Conservation (phyloP, 1,284 basidiomycete genomes). For the Flammula alnicola region DNA sequence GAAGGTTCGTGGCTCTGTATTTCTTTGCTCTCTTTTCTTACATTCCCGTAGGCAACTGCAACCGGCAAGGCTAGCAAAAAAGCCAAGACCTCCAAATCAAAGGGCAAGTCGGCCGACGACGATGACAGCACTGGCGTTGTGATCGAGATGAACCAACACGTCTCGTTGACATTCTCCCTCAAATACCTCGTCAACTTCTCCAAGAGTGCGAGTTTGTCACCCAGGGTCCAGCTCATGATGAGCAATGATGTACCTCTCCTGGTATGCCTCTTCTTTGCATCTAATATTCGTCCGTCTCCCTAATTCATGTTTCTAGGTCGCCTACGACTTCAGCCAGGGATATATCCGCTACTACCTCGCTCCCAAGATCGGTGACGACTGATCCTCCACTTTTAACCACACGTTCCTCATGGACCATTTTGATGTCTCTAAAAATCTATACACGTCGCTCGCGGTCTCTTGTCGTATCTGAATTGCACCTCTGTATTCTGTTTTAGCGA, state of each 20-base stretch:
- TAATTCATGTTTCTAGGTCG: conserved; percentile 55
- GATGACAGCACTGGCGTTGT: conserved; percentile 59
- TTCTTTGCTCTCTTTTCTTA: too few species aligned
- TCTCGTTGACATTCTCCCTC: conserved; percentile 93
- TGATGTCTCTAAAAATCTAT: too few species aligned
- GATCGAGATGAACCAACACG: conserved; percentile 91
- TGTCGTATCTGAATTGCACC: too few species aligned
- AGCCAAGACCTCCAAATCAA: conserved; percentile 48
- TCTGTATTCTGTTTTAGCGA: too few species aligned
- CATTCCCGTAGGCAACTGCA: too few species aligned
- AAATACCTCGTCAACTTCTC: conserved; percentile 99
- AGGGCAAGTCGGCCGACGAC: conserved; percentile 56
- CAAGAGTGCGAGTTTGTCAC: conserved; percentile 82
- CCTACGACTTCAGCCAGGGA: conserved; percentile 85
- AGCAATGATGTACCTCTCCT: conserved; percentile 91
- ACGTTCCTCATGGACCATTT: too few species aligned
- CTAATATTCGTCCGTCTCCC: background rate
- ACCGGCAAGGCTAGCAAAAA: too few species aligned
- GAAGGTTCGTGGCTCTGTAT: too few species aligned
- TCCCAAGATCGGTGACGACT: conserved; percentile 88
- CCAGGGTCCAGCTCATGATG: conserved; percentile 75
- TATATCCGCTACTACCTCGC: conserved; percentile 87
- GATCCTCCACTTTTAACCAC: conserved; percentile 7
- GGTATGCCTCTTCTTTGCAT: conserved; percentile 44
- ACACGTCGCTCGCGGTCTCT: too few species aligned